Evolutionary conservation across 176 grass and related monocot species (phyloP).

Genomic region (Oryza coarctata): DNA sequence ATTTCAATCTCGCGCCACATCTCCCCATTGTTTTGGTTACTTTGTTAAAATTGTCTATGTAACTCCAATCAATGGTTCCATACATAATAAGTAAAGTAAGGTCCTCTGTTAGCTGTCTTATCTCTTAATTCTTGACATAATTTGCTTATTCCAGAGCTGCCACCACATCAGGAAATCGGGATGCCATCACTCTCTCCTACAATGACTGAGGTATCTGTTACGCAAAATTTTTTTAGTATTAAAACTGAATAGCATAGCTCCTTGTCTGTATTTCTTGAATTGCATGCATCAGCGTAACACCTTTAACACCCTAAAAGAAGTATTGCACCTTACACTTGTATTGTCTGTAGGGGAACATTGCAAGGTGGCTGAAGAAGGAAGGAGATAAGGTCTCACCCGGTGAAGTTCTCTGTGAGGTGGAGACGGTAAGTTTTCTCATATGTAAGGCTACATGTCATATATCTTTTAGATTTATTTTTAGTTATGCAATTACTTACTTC

Average conservation of each 20-base stretch:
- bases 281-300: not conserved
- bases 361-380: slow-evolving; percentile 95
- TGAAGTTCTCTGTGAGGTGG: slow-evolving; percentile 94
- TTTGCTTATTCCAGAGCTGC: slow-evolving; percentile 60
- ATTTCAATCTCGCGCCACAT: not conserved
- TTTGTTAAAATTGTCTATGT: not conserved
- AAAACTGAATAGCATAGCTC: not conserved
- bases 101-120: not conserved
- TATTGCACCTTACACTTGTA: slow-evolving; percentile 11
- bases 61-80: not conserved
- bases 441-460: not conserved
- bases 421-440: slow-evolving; percentile 68
- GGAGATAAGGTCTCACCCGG: slow-evolving; percentile 85
- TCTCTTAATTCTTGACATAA: not conserved
- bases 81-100: not conserved
- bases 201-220: slow-evolving; percentile 84
- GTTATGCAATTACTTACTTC: not conserved
- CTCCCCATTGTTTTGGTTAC: not conserved
- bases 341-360: slow-evolving; percentile 89
- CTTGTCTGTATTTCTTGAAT: not conserved
- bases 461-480: slow-evolving; percentile 26
- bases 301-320: not conserved
- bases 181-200: slow-evolving; percentile 98
- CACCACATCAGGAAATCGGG: slow-evolving; percentile 77
- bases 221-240: not conserved